These are phyloP conservation scores for Puccinia coronata DNA, from an alignment of 1,284 basidiomycete species.

Conservation along the genomic window DNA sequence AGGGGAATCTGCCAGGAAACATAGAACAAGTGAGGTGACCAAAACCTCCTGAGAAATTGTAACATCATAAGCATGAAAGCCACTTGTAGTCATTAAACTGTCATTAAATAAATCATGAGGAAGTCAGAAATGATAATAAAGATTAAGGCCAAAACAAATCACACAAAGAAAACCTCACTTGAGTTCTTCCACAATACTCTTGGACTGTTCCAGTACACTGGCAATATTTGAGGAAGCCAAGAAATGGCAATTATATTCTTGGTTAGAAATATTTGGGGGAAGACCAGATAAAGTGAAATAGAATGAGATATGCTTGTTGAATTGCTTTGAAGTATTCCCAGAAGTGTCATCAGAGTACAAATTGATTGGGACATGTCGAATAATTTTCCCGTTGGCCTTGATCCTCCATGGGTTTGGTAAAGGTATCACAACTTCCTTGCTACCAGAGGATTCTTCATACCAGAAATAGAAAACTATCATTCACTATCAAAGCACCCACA, in stretches of 20 bases:
- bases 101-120: not conserved
- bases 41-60: not conserved
- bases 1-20: not conserved
- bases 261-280: conserved; percentile 50
- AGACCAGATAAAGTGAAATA: conserved; percentile 59
- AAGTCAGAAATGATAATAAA: not conserved
- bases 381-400: conserved; percentile 37
- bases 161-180: conserved; percentile 53
- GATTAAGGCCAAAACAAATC: not conserved
- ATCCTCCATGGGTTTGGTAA: conserved; percentile 44
- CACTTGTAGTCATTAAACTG: not conserved
- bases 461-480: not conserved
- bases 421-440: not conserved
- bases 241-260: conserved; percentile 19
- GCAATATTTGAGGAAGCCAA: not conserved
- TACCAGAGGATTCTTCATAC: not conserved
- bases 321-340: conserved; percentile 62
- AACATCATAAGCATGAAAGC: not conserved
- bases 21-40: not conserved
- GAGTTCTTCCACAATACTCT: conserved; percentile 57
- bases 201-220: not conserved
- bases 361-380: conserved; percentile 58
- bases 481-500: too few species aligned
- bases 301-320: too few species aligned
- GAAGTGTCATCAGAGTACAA: conserved; percentile 63